Conservation (phyloP, 148 eudicot species). For the Spergularia marina region DNA sequence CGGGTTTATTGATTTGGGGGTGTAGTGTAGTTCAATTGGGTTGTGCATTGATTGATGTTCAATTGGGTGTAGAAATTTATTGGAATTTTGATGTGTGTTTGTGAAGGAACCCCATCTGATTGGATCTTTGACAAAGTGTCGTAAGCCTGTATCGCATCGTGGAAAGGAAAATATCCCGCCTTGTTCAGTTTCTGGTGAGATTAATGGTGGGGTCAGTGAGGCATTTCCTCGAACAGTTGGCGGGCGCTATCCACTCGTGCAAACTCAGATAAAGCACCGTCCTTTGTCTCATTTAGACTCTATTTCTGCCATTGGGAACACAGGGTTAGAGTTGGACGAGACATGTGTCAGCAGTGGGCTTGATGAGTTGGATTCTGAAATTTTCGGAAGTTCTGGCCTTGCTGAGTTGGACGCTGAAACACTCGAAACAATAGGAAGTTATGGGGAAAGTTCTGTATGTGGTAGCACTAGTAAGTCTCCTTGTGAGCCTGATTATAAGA, state of each 20-base stretch:
- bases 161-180: constrained; percentile 31
- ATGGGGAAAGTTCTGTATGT: not conserved
- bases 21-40: not conserved
- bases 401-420: constrained; percentile 26
- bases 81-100: not conserved
- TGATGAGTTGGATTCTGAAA: constrained; percentile 27
- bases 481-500: constrained; percentile 15
- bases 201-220: not conserved
- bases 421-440: not conserved
- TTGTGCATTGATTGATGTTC: not conserved
- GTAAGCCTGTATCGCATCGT: constrained; percentile 1
- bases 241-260: not conserved
- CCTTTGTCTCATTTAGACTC: not conserved
- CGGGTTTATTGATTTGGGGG: not conserved
- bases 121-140: constrained; percentile 9
- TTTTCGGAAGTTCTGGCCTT: constrained; percentile 16
- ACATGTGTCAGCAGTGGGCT: constrained; percentile 14
- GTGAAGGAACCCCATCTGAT: constrained; percentile 6
- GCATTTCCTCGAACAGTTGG: constrained; percentile 21
- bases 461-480: constrained; percentile 10
- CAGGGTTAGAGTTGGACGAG: constrained; percentile 9
- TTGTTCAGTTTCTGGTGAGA: not conserved
- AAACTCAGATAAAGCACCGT: not conserved
- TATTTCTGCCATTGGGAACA: not conserved
- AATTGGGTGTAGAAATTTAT: not conserved